Evolutionary conservation across 2,329 filamentous ascomycete species (phyloP), one percentile per base, ranked within the genome.

Genomic region (Trichophyton equinum): DNA sequence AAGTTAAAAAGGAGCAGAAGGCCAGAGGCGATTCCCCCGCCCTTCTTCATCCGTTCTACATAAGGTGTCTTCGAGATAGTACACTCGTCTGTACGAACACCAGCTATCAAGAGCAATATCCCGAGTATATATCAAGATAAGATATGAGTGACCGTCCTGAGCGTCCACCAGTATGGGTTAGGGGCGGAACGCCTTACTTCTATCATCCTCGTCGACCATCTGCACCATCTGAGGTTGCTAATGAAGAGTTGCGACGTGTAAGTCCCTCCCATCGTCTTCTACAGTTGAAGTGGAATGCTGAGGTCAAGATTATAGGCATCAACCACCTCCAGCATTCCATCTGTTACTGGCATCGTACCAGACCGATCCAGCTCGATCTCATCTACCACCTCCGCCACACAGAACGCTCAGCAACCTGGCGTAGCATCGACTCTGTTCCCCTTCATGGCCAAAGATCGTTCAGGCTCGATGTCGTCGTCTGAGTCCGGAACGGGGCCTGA

Each of bases 391-490:
- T 18, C 59, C 8, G 46, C 40, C 22, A 33, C 58, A 42, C 59
- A 22, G 20, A 38, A 2, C 56, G 64, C 30, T 63, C 60, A 4
- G 69, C 72, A 22, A 64, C 53, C 67, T 67, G 51, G 51, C 7
- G 30, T 55, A 36, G 51, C 51, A 9, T 55, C 51, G n/a, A 55
- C 1, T 25, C 30, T 55, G 13, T 55, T 33, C 27, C 51, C 51
- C 5, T 55, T 36, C 27, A n/a, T 27, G 27, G 11, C 51, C 8
- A 55, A 55, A 18, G 51, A 36, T 2, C 51, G 51, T 20, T 55
- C 51, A 20, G 22, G 5, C 4, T 57, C 55, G 20, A 25, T 44
- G 18, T 57, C 55, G 55, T 44, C 55, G 55, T 44, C 55, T 44
- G 36, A 57, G 7, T 27, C 22, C 7, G 55, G n/a, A 13, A 7